Conservation (phyloP, 495 filamentous ascomycete genomes). For the Aspergillus egyptiacus region DNA sequence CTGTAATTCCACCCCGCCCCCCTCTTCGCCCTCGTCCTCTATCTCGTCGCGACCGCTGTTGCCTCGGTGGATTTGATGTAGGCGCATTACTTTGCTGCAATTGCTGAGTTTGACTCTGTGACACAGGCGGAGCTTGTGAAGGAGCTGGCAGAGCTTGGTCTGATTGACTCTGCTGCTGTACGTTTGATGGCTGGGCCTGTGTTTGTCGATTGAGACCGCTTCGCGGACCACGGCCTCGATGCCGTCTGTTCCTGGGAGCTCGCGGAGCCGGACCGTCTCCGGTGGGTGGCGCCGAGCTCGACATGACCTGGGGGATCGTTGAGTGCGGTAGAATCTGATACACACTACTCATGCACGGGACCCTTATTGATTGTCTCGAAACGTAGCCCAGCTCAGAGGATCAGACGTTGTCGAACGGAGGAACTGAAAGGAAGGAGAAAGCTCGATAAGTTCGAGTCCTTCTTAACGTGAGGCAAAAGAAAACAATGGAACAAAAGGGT, state of each 20-base stretch:
- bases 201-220: conserved; percentile 22
- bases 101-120: conserved; percentile 4
- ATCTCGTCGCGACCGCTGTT: conserved; percentile 26
- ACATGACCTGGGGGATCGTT: conserved; percentile 19
- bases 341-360: conserved; percentile 16
- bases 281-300: conserved; percentile 15
- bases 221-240: conserved; percentile 30
- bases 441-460: background rate
- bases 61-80: conserved; percentile 10
- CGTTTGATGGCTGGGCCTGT: conserved; percentile 2
- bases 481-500: conserved; percentile 4
- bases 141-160: conserved; percentile 5
- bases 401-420: background rate
- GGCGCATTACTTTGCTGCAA: conserved; percentile 3
- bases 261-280: conserved; percentile 24
- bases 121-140: background rate
- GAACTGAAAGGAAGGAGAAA: conserved; percentile 1
- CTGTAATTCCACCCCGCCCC: conserved; percentile 27
- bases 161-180: conserved; percentile 1
- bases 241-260: conserved; percentile 23
- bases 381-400: background rate
- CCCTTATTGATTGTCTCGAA: no score
- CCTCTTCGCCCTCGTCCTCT: conserved; percentile 40
- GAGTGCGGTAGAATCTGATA: background rate
- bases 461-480: background rate